Conservation (phyloP, 2,329 filamentous ascomycete genomes). For the Microcera coccophila region DNA sequence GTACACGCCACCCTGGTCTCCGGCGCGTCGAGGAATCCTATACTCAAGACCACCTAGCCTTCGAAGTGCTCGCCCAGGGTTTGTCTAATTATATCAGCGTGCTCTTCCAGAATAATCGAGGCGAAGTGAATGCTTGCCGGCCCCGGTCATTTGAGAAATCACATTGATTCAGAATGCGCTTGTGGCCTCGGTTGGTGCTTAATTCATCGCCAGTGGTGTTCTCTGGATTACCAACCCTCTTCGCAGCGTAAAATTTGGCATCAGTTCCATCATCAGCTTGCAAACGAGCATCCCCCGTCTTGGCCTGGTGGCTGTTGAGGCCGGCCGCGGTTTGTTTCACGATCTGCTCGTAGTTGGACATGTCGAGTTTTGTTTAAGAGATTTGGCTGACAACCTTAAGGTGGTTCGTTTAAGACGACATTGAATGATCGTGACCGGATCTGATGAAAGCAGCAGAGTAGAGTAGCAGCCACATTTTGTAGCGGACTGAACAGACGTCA, state of each 20-base stretch:
- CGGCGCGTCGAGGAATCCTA: slow-evolving; percentile 29
- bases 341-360: slow-evolving; percentile 39
- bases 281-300: slow-evolving; percentile 41
- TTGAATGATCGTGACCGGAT: too few species aligned
- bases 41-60: slow-evolving; percentile 41
- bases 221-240: slow-evolving; percentile 35
- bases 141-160: slow-evolving; percentile 43
- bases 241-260: slow-evolving; percentile 40
- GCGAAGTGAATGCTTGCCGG: slow-evolving; percentile 34
- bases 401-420: too few species aligned
- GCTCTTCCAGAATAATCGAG: background rate
- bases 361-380: too few species aligned
- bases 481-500: slow-evolving; percentile 14
- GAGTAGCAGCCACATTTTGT: background rate
- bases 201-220: slow-evolving; percentile 40
- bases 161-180: slow-evolving; percentile 44
- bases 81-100: slow-evolving; percentile 33
- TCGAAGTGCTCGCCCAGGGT: slow-evolving; percentile 43
- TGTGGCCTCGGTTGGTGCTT: slow-evolving; percentile 44
- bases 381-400: too few species aligned
- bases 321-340: slow-evolving; percentile 45
- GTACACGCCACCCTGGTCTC: slow-evolving; percentile 35
- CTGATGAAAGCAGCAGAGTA: background rate
- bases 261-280: slow-evolving; percentile 40
- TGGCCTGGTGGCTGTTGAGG: slow-evolving; percentile 46